Percentiles rank a stretch among this genome's conserved stretches.
Conservation (phyloP, 2,329 filamentous ascomycete genomes). For the Macrophomina tecta region DNA sequence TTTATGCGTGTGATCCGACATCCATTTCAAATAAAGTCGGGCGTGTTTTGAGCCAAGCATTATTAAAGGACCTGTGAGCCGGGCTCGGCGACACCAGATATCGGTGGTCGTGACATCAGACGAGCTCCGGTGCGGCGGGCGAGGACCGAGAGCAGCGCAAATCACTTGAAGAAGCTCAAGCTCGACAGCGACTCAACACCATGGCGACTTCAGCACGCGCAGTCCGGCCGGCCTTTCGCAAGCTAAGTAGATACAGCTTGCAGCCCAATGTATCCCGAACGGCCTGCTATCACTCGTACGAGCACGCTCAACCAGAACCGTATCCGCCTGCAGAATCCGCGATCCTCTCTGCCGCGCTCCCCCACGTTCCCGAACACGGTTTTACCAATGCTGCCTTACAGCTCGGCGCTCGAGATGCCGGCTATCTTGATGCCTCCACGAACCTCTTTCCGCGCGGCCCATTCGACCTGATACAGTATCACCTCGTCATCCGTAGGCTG, state of each 20-base stretch:
- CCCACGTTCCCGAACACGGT: slow-evolving; percentile 79
- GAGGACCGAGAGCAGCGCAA: not conserved
- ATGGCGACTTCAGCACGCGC: slow-evolving; percentile 40
- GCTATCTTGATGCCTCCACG: slow-evolving; percentile 84
- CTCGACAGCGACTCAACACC: slow-evolving; percentile 29
- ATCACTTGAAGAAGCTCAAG: slow-evolving; percentile 8
- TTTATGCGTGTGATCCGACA: not conserved
- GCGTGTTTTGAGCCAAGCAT: not conserved
- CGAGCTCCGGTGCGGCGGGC: slow-evolving; percentile 8
- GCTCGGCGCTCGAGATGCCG: slow-evolving; percentile 80
- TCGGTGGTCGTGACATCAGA: slow-evolving; percentile 16
- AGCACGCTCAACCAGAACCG: slow-evolving; percentile 54
- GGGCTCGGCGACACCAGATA: not conserved
- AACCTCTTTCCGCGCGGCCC: slow-evolving; percentile 80
- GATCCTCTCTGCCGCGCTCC: slow-evolving; percentile 82
- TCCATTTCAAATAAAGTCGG: not conserved
- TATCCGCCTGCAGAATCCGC: slow-evolving; percentile 73
- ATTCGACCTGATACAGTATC: slow-evolving; percentile 82
- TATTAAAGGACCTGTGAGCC: not conserved
- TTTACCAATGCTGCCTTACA: slow-evolving; percentile 78
- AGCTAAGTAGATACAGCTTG: slow-evolving; percentile 35
- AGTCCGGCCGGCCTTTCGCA: slow-evolving; percentile 35
- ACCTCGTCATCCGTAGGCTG: slow-evolving; percentile 71
- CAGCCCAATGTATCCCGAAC: slow-evolving; percentile 30
- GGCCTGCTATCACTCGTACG: slow-evolving; percentile 43